Base-by-base conservation (phyloP, 2,329 filamentous ascomycete species). In the Verruconis gallopava region DNA sequence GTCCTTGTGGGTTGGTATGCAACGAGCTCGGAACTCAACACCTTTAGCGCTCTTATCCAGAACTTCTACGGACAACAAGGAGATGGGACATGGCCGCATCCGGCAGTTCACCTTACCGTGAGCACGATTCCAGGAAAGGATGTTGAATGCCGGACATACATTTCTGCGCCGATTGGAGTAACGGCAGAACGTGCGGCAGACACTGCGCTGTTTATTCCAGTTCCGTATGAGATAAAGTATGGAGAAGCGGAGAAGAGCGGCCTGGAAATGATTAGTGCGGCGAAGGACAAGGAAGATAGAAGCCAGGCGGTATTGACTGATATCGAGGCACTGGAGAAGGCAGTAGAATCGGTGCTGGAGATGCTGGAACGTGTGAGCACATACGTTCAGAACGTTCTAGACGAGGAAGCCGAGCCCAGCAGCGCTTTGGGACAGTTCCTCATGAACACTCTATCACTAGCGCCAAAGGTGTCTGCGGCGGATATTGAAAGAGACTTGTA, bases 41-140 rank as follows among this genome's bases (percentile, higher is more conserved):
- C 82, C 61, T 98, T 98, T 73, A 91, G 82, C 61, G 91, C 91
- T 55, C 77, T 98, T 55, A 98, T 94, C 66, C 91, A 98, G 69
- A 98, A 98, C 73, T 98, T 96, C 73, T 98, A 96, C 72, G 85
- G 83, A 58, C 84, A 85, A 59, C 86, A 93, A 57, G 91, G 93
- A 57, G 93, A 94, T 50, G 91, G 91, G 60, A 98, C 91, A 44
- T 95, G 82, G 70, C 91, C 91, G 42, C 85, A 95, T 66, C 91
- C 91, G n/a, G 89, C 91, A 50, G 81, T 98, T 38, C 91, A 98
- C 68, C 72, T 98, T 62, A 98, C 91, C 48, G 85, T 96, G 51
- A 86, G 81, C 48, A 95, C 88, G 47, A 79, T 86, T 50, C 78
- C 91, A 34, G 88, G 88, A 55, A 73, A 85, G 66, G 81, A 91